Evolutionary conservation across 179 eudicot species (phyloP).

Genomic region (Drosera spatulata): DNA sequence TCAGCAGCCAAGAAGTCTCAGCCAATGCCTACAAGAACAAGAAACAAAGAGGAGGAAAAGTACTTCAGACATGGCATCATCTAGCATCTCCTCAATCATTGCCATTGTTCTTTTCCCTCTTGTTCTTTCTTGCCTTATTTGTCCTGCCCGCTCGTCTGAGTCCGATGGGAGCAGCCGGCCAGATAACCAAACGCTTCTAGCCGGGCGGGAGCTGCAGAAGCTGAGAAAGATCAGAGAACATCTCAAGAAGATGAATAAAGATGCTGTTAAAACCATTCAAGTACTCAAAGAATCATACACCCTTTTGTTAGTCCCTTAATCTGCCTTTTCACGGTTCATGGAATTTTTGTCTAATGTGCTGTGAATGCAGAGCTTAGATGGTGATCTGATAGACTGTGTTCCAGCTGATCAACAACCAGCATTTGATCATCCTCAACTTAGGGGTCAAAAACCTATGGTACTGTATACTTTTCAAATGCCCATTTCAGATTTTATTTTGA

Average conservation of each 20-base stretch:
- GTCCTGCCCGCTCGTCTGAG: slow-evolving; percentile 16
- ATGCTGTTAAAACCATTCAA: slow-evolving; percentile 37
- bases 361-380: slow-evolving; percentile 67
- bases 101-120: slow-evolving; percentile 14
- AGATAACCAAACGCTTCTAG: slow-evolving; percentile 22
- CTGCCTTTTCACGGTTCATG: background rate
- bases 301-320: background rate
- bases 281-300: slow-evolving; percentile 9
- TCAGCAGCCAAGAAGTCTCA: slow-evolving; percentile 2
- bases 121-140: slow-evolving; percentile 14
- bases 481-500: background rate
- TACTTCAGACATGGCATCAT: slow-evolving; percentile 1
- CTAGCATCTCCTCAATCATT: slow-evolving; percentile 15
- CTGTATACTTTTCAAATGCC: background rate
- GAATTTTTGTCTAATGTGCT: background rate
- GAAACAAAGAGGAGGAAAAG: slow-evolving; percentile 8
- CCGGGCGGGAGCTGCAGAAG: slow-evolving; percentile 17
- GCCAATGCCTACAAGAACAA: slow-evolving; percentile 20
- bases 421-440: slow-evolving; percentile 71
- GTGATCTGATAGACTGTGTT: slow-evolving; percentile 81
- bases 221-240: slow-evolving; percentile 24
- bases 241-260: slow-evolving; percentile 34
- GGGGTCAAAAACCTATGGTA: slow-evolving; percentile 79
- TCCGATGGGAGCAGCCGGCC: background rate
- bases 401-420: slow-evolving; percentile 65